Base-by-base conservation (phyloP, 1,139 yeast species). In the Arxiozyma telluris region DNA sequence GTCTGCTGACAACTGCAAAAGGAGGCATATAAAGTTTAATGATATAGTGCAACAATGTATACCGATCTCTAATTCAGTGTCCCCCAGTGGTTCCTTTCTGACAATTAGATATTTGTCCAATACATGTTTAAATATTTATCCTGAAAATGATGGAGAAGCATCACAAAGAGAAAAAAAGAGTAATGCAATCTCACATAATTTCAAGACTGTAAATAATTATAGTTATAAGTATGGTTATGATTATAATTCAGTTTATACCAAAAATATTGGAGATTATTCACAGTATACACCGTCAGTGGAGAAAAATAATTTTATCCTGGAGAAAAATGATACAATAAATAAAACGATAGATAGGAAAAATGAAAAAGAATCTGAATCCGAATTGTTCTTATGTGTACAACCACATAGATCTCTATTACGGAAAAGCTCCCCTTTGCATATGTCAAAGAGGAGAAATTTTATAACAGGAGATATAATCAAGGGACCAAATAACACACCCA, bases 21-120 rank as follows among this genome's bases (percentile, higher is more conserved):
- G 51, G 44, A 61, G 91, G 57, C 91, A 79, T 60, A 89, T 90
- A 53, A 96, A 88, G 70, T 91, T 91, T 72, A 90, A 85, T 65
- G 93, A 88, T 64, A 82, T 88, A 54, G 98, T 93, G 38, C 89
- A 87, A 66, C 98, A 91, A 70, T 91, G 98, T 68, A 81, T 87
- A 55, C 89, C 94, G 0, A 68, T 87, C 20, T 48, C 49, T 7
- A 38, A 41, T 9, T 52, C 53, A 17, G 18, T 42, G n/a, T 38
- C 52, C 22, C 42, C 53, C 9, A 39, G 48, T 12, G 44, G 25
- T 11, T 47, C 41, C 1, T 15, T 39, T 2, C n/a, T 50, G 21
- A 54, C 51, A 4, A 55, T 54, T n/a, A 34, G 45, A 44, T 34
- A 25, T n/a, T 42, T 55, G 18, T 53, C 57, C 5, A 25, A 50